Percentiles rank a stretch among this genome's conserved stretches.
Conservation (phyloP, 2,329 filamentous ascomycete genomes). For the Clarireedia hainanense region DNA sequence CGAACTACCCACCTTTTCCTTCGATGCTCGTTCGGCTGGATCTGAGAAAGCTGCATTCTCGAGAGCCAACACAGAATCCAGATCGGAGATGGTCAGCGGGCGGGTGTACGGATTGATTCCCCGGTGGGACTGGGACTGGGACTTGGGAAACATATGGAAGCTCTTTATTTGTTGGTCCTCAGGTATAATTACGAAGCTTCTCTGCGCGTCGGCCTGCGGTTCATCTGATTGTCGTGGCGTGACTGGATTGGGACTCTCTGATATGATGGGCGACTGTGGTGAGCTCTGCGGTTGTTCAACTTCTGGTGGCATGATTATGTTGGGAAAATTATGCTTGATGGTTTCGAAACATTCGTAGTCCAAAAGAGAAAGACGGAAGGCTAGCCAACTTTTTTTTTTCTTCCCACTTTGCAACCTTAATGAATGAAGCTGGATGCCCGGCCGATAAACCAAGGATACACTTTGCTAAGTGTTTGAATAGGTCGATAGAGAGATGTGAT, state of each 20-base stretch:
- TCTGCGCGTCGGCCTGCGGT: constrained; percentile 7
- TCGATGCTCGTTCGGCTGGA: constrained; percentile 40
- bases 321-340: background rate
- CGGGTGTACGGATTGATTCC: constrained; percentile 67
- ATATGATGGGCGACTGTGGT: constrained; percentile 11
- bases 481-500: background rate
- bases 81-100: constrained; percentile 58
- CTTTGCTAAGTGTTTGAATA: background rate
- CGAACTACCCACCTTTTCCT: constrained; percentile 42
- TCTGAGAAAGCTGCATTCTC: constrained; percentile 48
- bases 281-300: constrained; percentile 1
- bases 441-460: background rate
- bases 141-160: constrained; percentile 31
- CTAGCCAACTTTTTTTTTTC: background rate
- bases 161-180: constrained; percentile 18
- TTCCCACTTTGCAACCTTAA: background rate
- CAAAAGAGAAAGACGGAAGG: background rate
- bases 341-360: background rate
- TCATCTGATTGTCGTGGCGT: constrained; percentile 8
- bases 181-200: constrained; percentile 20
- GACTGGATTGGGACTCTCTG: constrained; percentile 14
- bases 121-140: constrained; percentile 31
- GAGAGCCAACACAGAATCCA: constrained; percentile 50
- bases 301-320: constrained; percentile 4
- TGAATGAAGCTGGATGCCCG: background rate